phyloP scores from a whole-genome alignment of 148 eudicot species.

The Spergularia bocconei region DNA sequence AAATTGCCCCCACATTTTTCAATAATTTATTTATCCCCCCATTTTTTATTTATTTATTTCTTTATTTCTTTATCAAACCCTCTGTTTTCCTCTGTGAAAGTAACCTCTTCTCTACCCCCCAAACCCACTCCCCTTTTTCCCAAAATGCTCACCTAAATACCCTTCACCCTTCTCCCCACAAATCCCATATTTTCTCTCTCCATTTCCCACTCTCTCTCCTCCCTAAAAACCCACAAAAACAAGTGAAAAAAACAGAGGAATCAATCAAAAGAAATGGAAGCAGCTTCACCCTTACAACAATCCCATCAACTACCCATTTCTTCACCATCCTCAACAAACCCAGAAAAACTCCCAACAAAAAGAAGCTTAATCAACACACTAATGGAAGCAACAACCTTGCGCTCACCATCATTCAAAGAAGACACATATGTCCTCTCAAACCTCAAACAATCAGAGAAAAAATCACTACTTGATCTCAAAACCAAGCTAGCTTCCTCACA shows the following conservation, averaged over 20 bases:
- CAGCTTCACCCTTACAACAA: slow-evolving; percentile 37
- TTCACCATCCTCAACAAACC: slow-evolving; percentile 32
- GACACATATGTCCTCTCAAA: slow-evolving; percentile 67
- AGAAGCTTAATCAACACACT: slow-evolving; percentile 45
- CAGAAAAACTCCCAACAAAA: slow-evolving; percentile 29
- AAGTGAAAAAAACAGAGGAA: neutral
- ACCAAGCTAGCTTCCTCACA: slow-evolving; percentile 36
- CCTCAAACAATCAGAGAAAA: slow-evolving; percentile 58
- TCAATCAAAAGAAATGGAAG: slow-evolving; percentile 30
- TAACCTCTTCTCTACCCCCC: neutral
- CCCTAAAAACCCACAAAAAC: neutral
- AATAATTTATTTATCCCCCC: slow-evolving; percentile 3
- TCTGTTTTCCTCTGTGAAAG: slow-evolving; percentile 17
- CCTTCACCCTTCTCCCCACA: neutral
- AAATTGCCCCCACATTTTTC: neutral
- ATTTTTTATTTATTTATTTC: too few species aligned
- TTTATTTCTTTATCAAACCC: neutral
- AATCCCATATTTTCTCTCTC: neutral
- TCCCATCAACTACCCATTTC: slow-evolving; percentile 20
- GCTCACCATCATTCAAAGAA: slow-evolving; percentile 68
- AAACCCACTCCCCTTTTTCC: neutral
- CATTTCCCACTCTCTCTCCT: neutral
- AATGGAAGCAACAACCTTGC: slow-evolving; percentile 54
- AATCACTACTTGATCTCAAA: slow-evolving; percentile 54
- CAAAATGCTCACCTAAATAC: slow-evolving; percentile 6